Conservation (phyloP, 2,329 filamentous ascomycete genomes). For the Ophiostoma novo-ulmi region DNA sequence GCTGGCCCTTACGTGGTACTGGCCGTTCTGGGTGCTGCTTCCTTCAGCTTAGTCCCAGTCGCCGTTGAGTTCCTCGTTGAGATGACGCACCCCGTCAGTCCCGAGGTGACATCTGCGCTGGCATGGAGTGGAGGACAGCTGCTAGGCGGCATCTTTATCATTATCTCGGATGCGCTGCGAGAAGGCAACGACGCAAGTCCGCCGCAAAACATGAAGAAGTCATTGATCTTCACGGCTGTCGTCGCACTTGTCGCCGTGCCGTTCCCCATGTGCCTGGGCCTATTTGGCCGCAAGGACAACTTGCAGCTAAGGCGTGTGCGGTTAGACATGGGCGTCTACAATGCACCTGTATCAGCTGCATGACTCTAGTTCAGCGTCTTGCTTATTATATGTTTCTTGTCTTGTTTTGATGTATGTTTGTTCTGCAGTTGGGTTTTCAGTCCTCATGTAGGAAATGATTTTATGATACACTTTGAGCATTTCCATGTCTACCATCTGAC, state of each 20-base stretch:
- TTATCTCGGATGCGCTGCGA: slow-evolving; percentile 72
- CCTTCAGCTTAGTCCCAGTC: slow-evolving; percentile 76
- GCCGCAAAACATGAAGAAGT: slow-evolving; percentile 65
- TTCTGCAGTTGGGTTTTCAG: background rate
- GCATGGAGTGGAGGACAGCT: slow-evolving; percentile 86
- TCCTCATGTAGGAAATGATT: background rate
- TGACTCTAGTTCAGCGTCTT: background rate
- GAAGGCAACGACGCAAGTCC: slow-evolving; percentile 49
- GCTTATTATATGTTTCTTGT: background rate
- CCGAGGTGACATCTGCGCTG: slow-evolving; percentile 76
- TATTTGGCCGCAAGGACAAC: slow-evolving; percentile 58
- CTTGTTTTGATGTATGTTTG: background rate
- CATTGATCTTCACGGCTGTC: slow-evolving; percentile 74
- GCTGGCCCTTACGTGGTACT: slow-evolving; percentile 70
- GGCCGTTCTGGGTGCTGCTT: slow-evolving; percentile 69
- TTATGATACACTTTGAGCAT: background rate
- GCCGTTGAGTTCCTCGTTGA: slow-evolving; percentile 84
- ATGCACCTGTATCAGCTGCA: background rate
- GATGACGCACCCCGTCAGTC: slow-evolving; percentile 77
- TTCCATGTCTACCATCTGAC: background rate
- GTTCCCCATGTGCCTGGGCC: slow-evolving; percentile 62
- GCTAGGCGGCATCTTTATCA: slow-evolving; percentile 76
- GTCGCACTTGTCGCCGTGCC: slow-evolving; percentile 61
- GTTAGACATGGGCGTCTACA: slow-evolving; percentile 36
- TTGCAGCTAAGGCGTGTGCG: slow-evolving; percentile 47